Base-by-base conservation (phyloP, 2,329 filamentous ascomycete species). In the Ascochyta rabiei region DNA sequence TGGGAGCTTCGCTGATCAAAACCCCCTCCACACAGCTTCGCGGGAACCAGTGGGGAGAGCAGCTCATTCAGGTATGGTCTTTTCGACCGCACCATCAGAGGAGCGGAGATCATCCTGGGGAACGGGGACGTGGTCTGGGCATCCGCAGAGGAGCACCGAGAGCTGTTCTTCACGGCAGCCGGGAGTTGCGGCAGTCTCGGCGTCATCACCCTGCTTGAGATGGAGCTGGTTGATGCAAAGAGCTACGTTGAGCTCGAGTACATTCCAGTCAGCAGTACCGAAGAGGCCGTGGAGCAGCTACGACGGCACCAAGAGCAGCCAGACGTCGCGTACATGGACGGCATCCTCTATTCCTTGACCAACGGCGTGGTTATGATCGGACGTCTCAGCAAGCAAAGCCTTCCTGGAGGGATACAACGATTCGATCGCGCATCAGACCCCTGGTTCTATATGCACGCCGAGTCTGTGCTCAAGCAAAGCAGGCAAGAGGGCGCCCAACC, bases 361-460 rank as follows among this genome's bases (percentile, higher is more conserved):
- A 77, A 77, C 6, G 83, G 84, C 0, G 80, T 89, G 1, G 74
- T 90, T 38, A 87, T 88, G 68, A 79, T 81, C 0, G 89, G 89
- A 0, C 78, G 77, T 9, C 75, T 89, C 15, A 80, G 80, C 0
- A 77, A 88, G 45, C 67, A 76, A 0, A 56, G 79, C 0, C 79
- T 79, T 0, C 49, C 67, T 6, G 63, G 59, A 8, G 58, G 48
- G 12, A 64, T 69, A 23, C 71, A 75, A 48, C 66, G 66, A 5
- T 89, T 90, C 70, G 82, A 81, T n/a, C 77, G 82, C 10, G 76
- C 82, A 0, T 72, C 70, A 4, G 89, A 92, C 60, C 84, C 86
- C 0, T 92, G 89, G 89, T 90, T 90, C 67, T 91, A 90, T 56
- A 76, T 91, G 2, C 88, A 89, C 60, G 87, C 83, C 1, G 74